Evolutionary conservation across 2,329 filamentous ascomycete genomes (phyloP).

Genomic region (Fusarium albidum): DNA sequence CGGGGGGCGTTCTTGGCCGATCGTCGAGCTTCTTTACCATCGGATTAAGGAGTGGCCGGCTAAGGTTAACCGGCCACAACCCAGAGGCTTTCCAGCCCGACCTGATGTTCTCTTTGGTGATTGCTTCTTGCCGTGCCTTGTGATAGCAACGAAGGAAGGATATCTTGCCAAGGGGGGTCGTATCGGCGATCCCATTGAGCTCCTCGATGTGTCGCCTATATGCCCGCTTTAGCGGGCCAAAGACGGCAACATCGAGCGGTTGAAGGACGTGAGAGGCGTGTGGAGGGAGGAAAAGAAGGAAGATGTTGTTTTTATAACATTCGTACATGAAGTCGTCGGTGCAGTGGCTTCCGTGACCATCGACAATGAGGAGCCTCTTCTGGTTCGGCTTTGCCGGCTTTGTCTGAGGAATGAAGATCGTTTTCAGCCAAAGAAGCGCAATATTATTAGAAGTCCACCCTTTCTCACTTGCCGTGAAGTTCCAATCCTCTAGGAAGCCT

Average conservation of each 20-base stretch:
- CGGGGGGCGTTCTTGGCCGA: too few species aligned
- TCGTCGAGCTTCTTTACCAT: constrained; percentile 1
- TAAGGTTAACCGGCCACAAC: constrained; percentile 3
- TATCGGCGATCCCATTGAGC: too few species aligned
- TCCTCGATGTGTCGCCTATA: too few species aligned
- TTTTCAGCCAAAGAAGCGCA: not conserved
- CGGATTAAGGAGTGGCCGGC: not conserved
- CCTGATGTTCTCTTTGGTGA: constrained; percentile 4
- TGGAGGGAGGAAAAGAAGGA: too few species aligned
- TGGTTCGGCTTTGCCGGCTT: not conserved
- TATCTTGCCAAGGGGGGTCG: too few species aligned
- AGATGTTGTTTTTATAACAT: constrained; percentile 1
- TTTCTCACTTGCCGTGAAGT: not conserved
- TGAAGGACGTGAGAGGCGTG: too few species aligned
- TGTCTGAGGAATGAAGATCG: not conserved
- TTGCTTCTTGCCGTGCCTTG: not conserved
- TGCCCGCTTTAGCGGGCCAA: too few species aligned
- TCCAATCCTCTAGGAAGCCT: constrained; percentile 2
- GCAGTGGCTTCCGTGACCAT: not conserved
- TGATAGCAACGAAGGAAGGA: constrained; percentile 2
- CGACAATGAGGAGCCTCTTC: constrained; percentile 4
- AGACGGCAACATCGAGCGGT: too few species aligned
- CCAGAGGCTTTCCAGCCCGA: not conserved
- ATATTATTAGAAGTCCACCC: constrained; percentile 1
- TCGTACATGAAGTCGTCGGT: not conserved